These are phyloP conservation scores for Pachyrhizus erosus DNA, from an alignment of 306 rosid genomes.

Conservation along the genomic window DNA sequence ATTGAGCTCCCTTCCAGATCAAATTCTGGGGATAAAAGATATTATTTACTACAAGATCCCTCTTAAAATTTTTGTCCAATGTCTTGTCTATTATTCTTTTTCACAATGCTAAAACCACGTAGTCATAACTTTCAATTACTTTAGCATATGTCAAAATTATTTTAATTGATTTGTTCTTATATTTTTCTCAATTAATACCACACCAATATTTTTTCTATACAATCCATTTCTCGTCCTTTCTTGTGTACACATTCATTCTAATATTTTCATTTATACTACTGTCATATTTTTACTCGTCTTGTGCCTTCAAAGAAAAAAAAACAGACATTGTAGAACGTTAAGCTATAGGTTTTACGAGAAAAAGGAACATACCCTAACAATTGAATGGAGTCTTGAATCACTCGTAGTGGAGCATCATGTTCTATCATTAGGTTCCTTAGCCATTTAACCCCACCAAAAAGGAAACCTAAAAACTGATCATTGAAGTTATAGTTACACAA, in stretches of 20 bases:
- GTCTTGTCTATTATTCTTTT: no score
- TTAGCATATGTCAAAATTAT: no score
- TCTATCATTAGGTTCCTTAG: conserved; percentile 69
- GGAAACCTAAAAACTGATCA: conserved; percentile 72
- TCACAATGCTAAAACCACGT: no score
- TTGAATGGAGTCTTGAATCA: conserved; percentile 64
- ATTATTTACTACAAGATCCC: no score
- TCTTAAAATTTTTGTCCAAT: no score
- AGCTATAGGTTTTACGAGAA: background rate
- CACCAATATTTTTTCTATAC: background rate
- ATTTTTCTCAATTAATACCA: background rate
- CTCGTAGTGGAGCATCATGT: conserved; percentile 66
- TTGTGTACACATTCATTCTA: background rate
- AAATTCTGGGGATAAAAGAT: no score
- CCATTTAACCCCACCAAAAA: conserved; percentile 72
- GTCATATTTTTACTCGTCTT: background rate
- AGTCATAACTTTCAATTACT: no score
- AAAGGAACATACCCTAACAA: conserved; percentile 67
- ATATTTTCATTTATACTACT: background rate
- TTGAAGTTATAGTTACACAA: background rate
- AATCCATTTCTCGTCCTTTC: background rate
- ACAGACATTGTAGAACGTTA: background rate
- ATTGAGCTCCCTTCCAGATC: background rate
- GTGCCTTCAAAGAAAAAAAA: conserved; percentile 11
- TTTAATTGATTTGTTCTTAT: no score